A percentile compares a stretch with the other conserved stretches of the same genome.
Conservation (phyloP, 192 early-diverging fungal genomes). For the Coemansia sp. region DNA sequence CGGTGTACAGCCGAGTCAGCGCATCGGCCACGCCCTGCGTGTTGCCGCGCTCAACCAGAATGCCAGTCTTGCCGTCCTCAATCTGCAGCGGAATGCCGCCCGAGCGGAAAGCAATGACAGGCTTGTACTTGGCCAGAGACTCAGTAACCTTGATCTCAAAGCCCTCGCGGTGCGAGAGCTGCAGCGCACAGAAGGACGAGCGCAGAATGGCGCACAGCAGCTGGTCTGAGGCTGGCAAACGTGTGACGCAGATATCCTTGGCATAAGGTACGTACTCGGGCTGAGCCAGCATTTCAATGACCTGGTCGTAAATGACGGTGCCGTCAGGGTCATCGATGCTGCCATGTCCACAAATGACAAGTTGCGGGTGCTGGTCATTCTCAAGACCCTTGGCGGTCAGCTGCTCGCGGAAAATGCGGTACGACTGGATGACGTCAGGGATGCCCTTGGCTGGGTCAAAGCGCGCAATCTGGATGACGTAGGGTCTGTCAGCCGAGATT, state of each 20-base stretch:
- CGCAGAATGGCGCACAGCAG: slow-evolving; percentile 72
- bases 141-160: slow-evolving; percentile 88
- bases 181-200: slow-evolving; percentile 69
- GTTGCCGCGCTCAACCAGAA: slow-evolving; percentile 65
- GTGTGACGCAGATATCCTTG: slow-evolving; percentile 60
- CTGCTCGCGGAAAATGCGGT: slow-evolving; percentile 61
- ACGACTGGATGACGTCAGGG: slow-evolving; percentile 70
- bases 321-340: slow-evolving; percentile 86
- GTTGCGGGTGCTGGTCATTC: slow-evolving; percentile 62
- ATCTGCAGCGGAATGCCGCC: slow-evolving; percentile 86
- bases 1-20: slow-evolving; percentile 61
- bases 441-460: slow-evolving; percentile 88
- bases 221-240: slow-evolving; percentile 79
- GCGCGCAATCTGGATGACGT: slow-evolving; percentile 78
- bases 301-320: slow-evolving; percentile 63
- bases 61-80: slow-evolving; percentile 65
- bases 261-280: slow-evolving; percentile 57
- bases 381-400: slow-evolving; percentile 49
- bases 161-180: slow-evolving; percentile 78
- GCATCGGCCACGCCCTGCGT: slow-evolving; percentile 61
- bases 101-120: slow-evolving; percentile 63
- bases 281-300: slow-evolving; percentile 48
- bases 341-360: slow-evolving; percentile 75
- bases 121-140: slow-evolving; percentile 67
- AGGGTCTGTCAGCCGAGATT: slow-evolving; percentile 63